These are phyloP conservation scores for Xanthoparmelia taractica DNA, from an alignment of 495 filamentous ascomycete genomes.

Conservation along the genomic window DNA sequence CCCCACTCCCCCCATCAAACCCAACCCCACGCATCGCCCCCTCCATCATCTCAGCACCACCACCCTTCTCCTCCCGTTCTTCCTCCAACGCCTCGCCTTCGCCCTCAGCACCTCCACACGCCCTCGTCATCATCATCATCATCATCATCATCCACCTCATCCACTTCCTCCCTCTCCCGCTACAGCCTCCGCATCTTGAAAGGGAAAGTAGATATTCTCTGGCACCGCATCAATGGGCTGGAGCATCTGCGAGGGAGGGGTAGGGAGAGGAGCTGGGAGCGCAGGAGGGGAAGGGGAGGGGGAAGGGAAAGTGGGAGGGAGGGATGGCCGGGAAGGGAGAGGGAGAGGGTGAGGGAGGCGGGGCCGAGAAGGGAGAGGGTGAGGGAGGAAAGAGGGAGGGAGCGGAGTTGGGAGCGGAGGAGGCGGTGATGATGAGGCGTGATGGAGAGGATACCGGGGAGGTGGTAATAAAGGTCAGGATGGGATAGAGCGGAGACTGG, in stretches of 20 bases:
- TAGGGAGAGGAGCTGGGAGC: background rate
- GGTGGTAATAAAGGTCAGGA: too few species aligned
- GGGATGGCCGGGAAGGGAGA: background rate
- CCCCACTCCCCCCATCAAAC: background rate
- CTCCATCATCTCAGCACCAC: background rate
- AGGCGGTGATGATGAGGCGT: too few species aligned
- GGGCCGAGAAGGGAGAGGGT: background rate
- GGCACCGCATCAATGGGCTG: background rate
- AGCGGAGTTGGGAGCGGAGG: background rate
- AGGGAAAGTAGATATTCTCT: background rate
- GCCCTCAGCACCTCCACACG: background rate
- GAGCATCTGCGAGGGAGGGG: background rate
- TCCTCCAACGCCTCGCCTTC: background rate
- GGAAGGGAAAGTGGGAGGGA: background rate
- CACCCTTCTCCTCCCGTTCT: background rate
- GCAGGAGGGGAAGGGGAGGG: background rate
- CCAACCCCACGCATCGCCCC: background rate
- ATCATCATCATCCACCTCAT: background rate
- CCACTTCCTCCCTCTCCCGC: background rate
- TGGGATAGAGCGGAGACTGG: too few species aligned
- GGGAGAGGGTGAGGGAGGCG: background rate
- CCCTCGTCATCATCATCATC: background rate
- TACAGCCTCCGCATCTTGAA: background rate
- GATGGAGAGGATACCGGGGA: too few species aligned
- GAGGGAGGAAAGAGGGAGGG: background rate